A percentile compares a stretch with the other conserved stretches of the same genome.
phyloP scores from a whole-genome alignment of 2,329 filamentous ascomycete species.

The Botryotinia globosa region DNA sequence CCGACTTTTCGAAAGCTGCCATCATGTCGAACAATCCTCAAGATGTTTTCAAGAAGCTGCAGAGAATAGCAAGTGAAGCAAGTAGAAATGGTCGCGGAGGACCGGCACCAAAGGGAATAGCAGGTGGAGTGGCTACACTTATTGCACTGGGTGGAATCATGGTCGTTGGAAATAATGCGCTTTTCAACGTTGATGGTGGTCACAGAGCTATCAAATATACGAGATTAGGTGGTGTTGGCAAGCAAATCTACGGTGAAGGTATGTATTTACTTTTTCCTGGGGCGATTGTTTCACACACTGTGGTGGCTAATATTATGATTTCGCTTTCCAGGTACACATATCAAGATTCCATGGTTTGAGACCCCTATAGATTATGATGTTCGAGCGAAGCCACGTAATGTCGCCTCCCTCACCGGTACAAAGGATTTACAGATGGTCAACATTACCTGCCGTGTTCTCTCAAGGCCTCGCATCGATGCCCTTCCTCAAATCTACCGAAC shows the following conservation, averaged over 20 bases:
- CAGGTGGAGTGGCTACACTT: constrained; percentile 53
- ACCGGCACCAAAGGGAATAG: constrained; percentile 48
- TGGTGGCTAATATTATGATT: constrained; percentile 24
- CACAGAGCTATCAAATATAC: constrained; percentile 99
- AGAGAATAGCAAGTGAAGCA: constrained; percentile 57
- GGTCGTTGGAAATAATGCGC: constrained; percentile 54
- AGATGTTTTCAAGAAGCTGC: constrained; percentile 62
- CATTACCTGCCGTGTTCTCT: constrained; percentile 99
- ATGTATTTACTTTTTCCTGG: constrained; percentile 28
- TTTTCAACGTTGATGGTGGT: constrained; percentile 91
- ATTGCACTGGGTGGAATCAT: constrained; percentile 53
- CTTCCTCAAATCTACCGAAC: constrained; percentile 97
- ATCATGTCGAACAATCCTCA: constrained; percentile 51
- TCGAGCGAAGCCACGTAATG: constrained; percentile 93
- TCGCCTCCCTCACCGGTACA: constrained; percentile 93
- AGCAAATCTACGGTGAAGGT: constrained; percentile 97
- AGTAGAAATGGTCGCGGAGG: constrained; percentile 44
- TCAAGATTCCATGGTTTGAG: constrained; percentile 95
- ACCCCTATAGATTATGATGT: constrained; percentile 97
- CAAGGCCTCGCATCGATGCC: constrained; percentile 79
- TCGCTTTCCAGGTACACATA: constrained; percentile 71
- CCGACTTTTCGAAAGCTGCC: constrained; percentile 10
- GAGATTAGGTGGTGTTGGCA: constrained; percentile 85
- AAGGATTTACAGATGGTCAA: constrained; percentile 99
- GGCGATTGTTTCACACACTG: background rate